Base-by-base conservation (phyloP, 164 flowering plant genomes). In the Taxillus chinensis region DNA sequence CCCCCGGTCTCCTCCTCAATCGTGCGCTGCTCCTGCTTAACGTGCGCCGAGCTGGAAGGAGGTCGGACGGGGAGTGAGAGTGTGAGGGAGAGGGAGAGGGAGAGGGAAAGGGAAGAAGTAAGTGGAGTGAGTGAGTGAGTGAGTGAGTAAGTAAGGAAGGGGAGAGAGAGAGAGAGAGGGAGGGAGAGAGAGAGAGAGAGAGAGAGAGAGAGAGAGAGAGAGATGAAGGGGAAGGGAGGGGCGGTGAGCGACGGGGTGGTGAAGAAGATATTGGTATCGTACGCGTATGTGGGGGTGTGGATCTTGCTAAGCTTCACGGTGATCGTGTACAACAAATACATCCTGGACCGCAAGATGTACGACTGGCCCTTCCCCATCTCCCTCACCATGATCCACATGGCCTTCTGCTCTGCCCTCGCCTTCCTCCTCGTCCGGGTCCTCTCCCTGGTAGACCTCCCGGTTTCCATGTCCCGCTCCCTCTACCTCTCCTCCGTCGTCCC, bases 241-340 rank as follows among this genome's bases (percentile, higher is more conserved):
- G 9, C 51, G 13, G 13, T 48, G 51, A 74, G 77, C 68, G 83
- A 79, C 41, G 43, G 79, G 53, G 79, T 79, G 5, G 42, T 77
- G 39, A 79, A 71, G 66, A 79, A 77, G 74, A 79, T 79, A 72
- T 57, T 79, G 45, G 68, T 77, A 40, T 77, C 80, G 54, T 77
- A 79, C 80, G 48, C 83, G 62, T 79, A 77, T 51, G 80, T 79
- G 10, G 69, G 70, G 14, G 54, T 79, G 42, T 79, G 83, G 83
- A 77, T 79, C 77, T 79, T 79, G 77, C 75, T 79, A 63, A 73
- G 77, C 69, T 79, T 79, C 83, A 75, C 83, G 57, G 83, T 79
- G 52, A 79, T 79, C 65, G 79, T 79, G 45, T 79, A 74, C 80
- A 79, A 79, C 79, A 79, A 79, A 65, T 79, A 70, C 74, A 79